Conservation (phyloP, 352 stramenopile species). For the Globisporangium barbulae region DNA sequence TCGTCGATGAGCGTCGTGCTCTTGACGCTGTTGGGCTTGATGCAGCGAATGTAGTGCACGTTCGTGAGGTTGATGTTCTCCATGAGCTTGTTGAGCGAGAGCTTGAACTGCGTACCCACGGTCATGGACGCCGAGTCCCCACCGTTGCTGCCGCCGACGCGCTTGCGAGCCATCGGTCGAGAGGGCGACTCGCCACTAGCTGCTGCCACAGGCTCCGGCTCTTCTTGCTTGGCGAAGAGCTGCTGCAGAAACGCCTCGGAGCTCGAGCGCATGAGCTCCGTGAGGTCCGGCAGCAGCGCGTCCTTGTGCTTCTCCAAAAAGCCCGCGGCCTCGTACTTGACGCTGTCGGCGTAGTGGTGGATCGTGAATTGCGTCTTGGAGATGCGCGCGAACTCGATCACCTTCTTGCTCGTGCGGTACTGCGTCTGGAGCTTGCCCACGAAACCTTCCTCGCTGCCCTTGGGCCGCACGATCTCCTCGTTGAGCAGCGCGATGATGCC, state of each 20-base stretch:
- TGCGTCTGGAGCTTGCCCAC: slow-evolving; percentile 54
- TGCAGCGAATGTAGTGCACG: slow-evolving; percentile 81
- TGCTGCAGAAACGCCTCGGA: slow-evolving; percentile 44
- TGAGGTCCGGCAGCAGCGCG: slow-evolving; percentile 90
- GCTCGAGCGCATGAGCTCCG: slow-evolving; percentile 61
- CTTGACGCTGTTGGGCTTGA: slow-evolving; percentile 82
- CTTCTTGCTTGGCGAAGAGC: slow-evolving; percentile 52
- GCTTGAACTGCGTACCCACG: slow-evolving; percentile 81
- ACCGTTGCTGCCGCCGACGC: slow-evolving; percentile 19
- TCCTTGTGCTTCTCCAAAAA: slow-evolving; percentile 97
- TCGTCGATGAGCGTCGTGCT: slow-evolving; percentile 56
- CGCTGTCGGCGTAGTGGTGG: slow-evolving; percentile 91
- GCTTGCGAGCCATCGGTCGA: slow-evolving; percentile 19
- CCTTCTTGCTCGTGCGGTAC: slow-evolving; percentile 44
- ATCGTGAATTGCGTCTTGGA: slow-evolving; percentile 89
- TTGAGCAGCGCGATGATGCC: slow-evolving; percentile 82
- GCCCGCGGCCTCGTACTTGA: slow-evolving; percentile 88
- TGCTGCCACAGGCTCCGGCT: slow-evolving; percentile 25
- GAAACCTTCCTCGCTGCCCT: slow-evolving; percentile 66
- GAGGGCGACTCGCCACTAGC: slow-evolving; percentile 11
- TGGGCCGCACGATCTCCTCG: slow-evolving; percentile 79
- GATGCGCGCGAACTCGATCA: slow-evolving; percentile 69
- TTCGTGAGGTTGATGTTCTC: slow-evolving; percentile 70
- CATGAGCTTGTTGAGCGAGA: slow-evolving; percentile 67
- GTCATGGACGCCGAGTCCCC: slow-evolving; percentile 34